Evolutionary conservation across 306 rosid species (phyloP).

Genomic region (Sophora flavescens): DNA sequence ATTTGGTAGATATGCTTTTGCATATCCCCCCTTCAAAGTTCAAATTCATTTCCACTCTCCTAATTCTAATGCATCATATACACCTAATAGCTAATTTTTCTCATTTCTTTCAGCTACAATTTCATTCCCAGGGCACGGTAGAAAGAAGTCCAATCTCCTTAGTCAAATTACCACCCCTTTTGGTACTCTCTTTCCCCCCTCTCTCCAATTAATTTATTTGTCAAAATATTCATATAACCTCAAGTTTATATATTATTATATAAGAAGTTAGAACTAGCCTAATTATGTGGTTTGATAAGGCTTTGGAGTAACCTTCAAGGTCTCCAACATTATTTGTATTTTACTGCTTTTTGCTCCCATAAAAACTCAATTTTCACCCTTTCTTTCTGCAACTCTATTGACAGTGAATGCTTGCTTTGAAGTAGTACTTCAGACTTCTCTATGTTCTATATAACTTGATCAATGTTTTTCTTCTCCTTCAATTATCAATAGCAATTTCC

Average conservation of each 20-base stretch:
- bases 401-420: background rate
- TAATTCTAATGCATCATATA: background rate
- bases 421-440: background rate
- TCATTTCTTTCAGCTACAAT: slow-evolving; percentile 18
- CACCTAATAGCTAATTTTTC: slow-evolving; percentile 13
- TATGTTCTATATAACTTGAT: background rate
- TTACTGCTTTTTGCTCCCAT: background rate
- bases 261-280: background rate
- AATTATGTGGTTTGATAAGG: background rate
- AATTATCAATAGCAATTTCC: slow-evolving; percentile 4
- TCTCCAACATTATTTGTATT: background rate
- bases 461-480: background rate
- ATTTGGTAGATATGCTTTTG: background rate
- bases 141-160: slow-evolving; percentile 25
- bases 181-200: slow-evolving; percentile 13
- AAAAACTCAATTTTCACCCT: background rate
- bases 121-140: background rate
- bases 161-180: slow-evolving; percentile 7
- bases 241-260: background rate
- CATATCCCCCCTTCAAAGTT: slow-evolving; percentile 5
- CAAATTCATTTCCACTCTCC: slow-evolving; percentile 35
- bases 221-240: background rate
- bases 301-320: background rate
- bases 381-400: background rate
- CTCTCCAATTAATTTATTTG: background rate